These are phyloP conservation scores for Ilex aquifolium DNA, from an alignment of 257 asterid species.

Conservation along the genomic window DNA sequence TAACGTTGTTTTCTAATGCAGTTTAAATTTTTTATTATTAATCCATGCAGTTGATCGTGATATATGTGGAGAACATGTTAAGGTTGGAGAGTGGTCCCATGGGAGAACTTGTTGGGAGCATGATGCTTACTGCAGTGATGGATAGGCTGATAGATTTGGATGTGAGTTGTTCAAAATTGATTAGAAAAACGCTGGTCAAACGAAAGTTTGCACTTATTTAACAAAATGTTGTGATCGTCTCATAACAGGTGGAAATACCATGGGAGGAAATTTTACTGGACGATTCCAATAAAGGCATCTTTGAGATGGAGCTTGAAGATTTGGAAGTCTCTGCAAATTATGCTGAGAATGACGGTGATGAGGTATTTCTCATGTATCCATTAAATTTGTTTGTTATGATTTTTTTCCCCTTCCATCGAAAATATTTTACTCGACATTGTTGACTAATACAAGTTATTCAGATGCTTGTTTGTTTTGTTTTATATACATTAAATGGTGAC, in stretches of 20 bases:
- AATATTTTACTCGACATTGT: too few relatives aligned
- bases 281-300: conserved; percentile 71
- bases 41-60: conserved; percentile 42
- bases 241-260: conserved; percentile 58
- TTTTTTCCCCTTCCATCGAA: too few relatives aligned
- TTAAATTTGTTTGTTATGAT: not conserved
- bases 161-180: conserved; percentile 42
- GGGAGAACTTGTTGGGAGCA: conserved; percentile 63
- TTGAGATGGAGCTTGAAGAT: conserved; percentile 87
- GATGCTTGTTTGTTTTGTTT: too few relatives aligned
- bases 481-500: too few relatives aligned
- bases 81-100: conserved; percentile 64
- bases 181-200: not conserved
- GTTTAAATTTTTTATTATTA: not conserved
- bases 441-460: too few relatives aligned
- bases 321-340: conserved; percentile 49
- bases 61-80: conserved; percentile 82
- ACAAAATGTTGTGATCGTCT: conserved; percentile 7
- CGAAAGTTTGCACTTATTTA: conserved; percentile 5
- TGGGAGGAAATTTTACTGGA: conserved; percentile 80
- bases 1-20: not conserved
- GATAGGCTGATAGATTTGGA: conserved; percentile 79
- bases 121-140: conserved; percentile 49
- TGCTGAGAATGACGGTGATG: conserved; percentile 38
- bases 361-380: conserved; percentile 30